Conservation (phyloP, 2,329 filamentous ascomycete genomes). For the Monilinia fructigena region DNA sequence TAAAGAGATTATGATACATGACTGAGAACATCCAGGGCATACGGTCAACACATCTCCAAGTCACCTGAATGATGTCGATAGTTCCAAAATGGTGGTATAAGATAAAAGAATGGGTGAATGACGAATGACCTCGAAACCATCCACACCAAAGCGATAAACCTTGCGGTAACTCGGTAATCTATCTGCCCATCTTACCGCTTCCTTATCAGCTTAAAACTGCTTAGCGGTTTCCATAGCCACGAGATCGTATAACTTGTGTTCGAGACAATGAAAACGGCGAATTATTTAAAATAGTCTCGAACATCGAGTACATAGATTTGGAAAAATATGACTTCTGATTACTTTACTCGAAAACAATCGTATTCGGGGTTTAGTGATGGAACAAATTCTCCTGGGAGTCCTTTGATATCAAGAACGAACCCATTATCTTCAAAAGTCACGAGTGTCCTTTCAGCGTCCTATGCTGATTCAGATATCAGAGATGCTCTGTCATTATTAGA, state of each 20-base stretch:
- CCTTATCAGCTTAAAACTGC: constrained; percentile 13
- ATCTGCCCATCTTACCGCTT: constrained; percentile 20
- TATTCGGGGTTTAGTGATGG: constrained; percentile 32
- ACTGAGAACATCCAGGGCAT: background rate
- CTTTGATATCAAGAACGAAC: constrained; percentile 44
- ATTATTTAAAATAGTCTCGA: background rate
- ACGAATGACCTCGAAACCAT: constrained; percentile 3
- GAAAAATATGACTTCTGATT: constrained; percentile 35
- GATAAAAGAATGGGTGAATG: constrained; percentile 18
- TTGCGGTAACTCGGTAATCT: background rate
- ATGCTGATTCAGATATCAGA: constrained; percentile 87
- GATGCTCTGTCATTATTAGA: constrained; percentile 81
- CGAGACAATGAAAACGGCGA: background rate
- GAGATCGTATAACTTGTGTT: constrained; percentile 6
- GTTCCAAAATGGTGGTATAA: constrained; percentile 6
- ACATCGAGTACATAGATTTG: background rate
- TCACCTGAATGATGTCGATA: constrained; percentile 18
- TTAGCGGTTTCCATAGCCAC: background rate
- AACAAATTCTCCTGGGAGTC: constrained; percentile 32
- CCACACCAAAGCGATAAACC: background rate
- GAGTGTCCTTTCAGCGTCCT: constrained; percentile 83
- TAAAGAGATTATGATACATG: constrained; percentile 7
- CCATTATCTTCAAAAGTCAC: constrained; percentile 80
- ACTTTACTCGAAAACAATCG: constrained; percentile 31
- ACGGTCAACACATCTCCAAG: constrained; percentile 11